Base-by-base conservation (phyloP, 2,329 filamentous ascomycete genomes). In the Tolypocladium amazonense region DNA sequence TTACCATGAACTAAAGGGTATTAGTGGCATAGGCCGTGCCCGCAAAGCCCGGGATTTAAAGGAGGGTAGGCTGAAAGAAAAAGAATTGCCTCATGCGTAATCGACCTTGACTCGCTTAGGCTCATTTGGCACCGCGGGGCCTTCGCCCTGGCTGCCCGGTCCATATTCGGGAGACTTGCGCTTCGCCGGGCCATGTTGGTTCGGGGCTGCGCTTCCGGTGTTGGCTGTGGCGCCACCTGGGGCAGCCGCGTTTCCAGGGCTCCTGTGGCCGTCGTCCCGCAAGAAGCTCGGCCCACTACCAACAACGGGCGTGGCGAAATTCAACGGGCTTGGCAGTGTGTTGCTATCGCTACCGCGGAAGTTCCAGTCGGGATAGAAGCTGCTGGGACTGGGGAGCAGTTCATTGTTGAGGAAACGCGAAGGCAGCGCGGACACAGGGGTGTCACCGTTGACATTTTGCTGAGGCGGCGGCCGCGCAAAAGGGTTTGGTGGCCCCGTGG, bases 331-430 rank as follows among this genome's bases (percentile, higher is more conserved):
- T 0, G 92, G 92, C 56, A 97, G 79, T 65, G 95, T 94, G 68
- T 94, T 96, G 71, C 82, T 89, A 65, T 94, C 89, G 60, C 79
- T 73, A 71, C 85, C 71, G 72, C 86, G 70, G 72, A 90, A 92
- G 65, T 88, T 87, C 92, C 92, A 97, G 63, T 96, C 92, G 0
- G 89, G 87, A 69, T 96, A 97, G 75, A 97, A 97, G 65, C 86
- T 91, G 64, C 89, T 95, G 0, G 94, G 94, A 59, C 90, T 96
- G 0, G 94, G 92, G 20, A 97, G 79, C 58, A 97, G 86, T 41
- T 92, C 90, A 64, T 89, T 90, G 60, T 87, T 88, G 66, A 97
- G 87, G 72, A 97, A 97, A 47, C 93, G 86, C 57, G 90, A 96
- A 0, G 94, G 94, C 14, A 99, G 79, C 4, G 93, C 92, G 2